Evolutionary conservation across 352 stramenopile genomes (phyloP), one percentile per base, ranked within the genome.

Genomic region (Blastocystis sp.): DNA sequence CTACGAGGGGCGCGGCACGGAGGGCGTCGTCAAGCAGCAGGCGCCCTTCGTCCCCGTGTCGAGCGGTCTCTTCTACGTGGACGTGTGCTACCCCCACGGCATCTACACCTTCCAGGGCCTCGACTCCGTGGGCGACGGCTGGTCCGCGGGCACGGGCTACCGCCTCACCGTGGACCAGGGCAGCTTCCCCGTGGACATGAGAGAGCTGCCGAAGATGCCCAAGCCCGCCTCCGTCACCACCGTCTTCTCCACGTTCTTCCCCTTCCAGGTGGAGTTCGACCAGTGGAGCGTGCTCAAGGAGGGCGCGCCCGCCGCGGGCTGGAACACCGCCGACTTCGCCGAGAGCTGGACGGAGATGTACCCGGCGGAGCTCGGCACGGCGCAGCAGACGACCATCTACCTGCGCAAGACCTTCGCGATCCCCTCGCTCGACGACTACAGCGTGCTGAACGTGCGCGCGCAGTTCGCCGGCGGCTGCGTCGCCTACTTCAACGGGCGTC

Each of bases 401-500:
- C 16, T 55, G 16, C 59, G 74, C 21, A 35, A 37, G 33, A 26
- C 74, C 24, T 82, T 82, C 29, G 62, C 59, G 12, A 51, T 82
- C 24, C 33, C 66, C 24, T 33, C 31, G 21, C 16, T 78, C 6
- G n/a, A 55, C n/a, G 66, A 78, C n/a, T 78, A 78, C 39, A 9
- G 13, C 26, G 33, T 78, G 12, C 37, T 78, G 3, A 82, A 82
- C 31, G 50, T 71, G 16, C 35, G 59, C 50, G 33, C 60, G 4
- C 10, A 61, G 39, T 82, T 66, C 39, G 74, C 45, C 13, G 74
- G 59, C 21, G 74, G 74, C 24, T 31, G 39, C 33, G 74, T 69
- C 19, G 74, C 50, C 35, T 82, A 82, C 39, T 70, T 82, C 62
- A 82, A 82, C 39, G 74, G 74, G 21, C 29, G 51, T 4, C 39